Conservation (phyloP, 129 eudicot species). For the Flaveria sonorensis region DNA sequence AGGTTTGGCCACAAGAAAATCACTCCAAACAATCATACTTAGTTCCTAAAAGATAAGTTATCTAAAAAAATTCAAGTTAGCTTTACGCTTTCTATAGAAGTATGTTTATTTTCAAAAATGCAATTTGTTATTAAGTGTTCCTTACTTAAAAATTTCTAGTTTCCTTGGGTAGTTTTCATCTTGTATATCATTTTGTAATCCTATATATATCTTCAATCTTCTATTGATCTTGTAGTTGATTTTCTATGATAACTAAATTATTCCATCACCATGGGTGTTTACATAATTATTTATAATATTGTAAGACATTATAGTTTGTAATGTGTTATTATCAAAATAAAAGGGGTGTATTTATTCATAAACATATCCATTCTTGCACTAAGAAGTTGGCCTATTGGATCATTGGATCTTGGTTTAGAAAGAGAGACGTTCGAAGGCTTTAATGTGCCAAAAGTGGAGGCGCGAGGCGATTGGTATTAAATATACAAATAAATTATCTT, state of each 20-base stretch:
- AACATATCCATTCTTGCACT: neutral
- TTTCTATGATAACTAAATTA: neutral
- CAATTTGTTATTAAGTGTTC: neutral
- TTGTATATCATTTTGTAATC: neutral
- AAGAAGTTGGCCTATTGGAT: neutral
- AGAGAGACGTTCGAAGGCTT: too few species aligned
- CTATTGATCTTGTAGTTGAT: neutral
- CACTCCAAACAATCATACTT: neutral
- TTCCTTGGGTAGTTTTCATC: neutral
- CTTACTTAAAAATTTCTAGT: neutral
- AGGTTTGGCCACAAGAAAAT: neutral
- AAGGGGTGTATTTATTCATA: neutral
- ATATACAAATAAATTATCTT: too few species aligned
- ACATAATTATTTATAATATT: neutral
- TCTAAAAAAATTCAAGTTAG: neutral
- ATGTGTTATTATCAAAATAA: neutral
- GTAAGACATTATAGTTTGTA: neutral
- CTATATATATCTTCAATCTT: neutral
- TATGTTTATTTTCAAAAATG: neutral
- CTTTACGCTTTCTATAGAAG: neutral
- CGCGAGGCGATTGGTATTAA: too few species aligned
- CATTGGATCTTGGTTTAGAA: too few species aligned
- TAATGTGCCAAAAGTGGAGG: too few species aligned
- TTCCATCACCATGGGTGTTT: neutral
- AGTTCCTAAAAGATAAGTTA: neutral